Evolutionary conservation across 441 rosid genomes (phyloP), one percentile per base, ranked within the genome.

Genomic region (Populus hybrid): DNA sequence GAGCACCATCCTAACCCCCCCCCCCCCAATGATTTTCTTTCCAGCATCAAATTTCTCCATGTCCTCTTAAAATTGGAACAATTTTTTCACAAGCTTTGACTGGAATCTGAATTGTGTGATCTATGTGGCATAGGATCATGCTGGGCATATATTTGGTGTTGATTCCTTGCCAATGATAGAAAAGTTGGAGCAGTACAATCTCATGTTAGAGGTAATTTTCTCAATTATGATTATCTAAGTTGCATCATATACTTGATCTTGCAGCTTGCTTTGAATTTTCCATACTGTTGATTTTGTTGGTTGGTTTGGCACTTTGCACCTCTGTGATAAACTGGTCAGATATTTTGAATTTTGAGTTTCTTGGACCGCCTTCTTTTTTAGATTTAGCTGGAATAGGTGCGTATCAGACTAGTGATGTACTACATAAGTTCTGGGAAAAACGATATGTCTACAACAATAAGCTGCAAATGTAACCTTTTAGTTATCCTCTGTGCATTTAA

Each of bases 111-210:
- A 23, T 32, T 74, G 53, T 42, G 21, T 71, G 57, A 67, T 26
- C 71, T 75, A 42, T 82, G 75, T 79, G 81, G 42, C 71, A 75
- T 85, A 96, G 98, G 99, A 96, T 86, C 99, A 93, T 86, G 97
- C 98, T 66, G 98, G 99, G 66, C 98, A 94, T 83, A 96, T 94
- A 79, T 91, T 76, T 88, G 97, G 98, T 73, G 98, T 94, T 42
- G 93, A 96, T 85, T 96, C 99, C 23, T 40, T 50, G 79, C 91
- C 89, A 76, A 96, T 96, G 98, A 84, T 91, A 73, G 87, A 91
- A 76, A 94, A 96, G 86, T 76, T 96, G 90, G 98, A 96, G 88
- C 95, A 94, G 76, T 94, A 96, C 84, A 91, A 96, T 82, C 74
- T 73, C 78, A 81, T 94, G 76, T 86, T 96, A 73, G 98, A 94